Conservation (phyloP, 768 basidiomycete genomes). For the Lactifluus echinatus region DNA sequence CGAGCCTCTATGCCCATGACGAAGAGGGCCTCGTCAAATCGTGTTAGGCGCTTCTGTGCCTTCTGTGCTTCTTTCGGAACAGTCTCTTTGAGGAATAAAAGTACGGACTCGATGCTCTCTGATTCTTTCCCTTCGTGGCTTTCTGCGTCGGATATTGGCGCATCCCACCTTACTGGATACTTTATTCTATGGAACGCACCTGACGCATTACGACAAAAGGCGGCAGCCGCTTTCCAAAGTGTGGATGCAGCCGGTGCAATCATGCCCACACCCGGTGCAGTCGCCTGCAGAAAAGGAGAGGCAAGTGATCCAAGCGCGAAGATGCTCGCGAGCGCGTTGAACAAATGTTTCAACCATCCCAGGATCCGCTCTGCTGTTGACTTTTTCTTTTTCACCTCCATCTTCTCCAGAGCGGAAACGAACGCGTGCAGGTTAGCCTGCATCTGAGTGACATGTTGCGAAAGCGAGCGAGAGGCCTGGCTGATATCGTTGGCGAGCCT, state of each 20-base stretch:
- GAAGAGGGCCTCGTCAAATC: conserved; percentile 7
- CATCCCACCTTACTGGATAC: background rate
- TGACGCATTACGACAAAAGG: background rate
- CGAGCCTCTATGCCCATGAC: conserved; percentile 9
- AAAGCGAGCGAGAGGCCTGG: background rate
- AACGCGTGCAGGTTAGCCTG: background rate
- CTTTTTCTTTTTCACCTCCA: conserved; percentile 1
- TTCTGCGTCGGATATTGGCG: background rate
- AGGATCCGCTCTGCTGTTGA: background rate
- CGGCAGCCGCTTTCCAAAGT: conserved; percentile 3
- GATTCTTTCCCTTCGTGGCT: background rate
- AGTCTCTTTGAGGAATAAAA: conserved; percentile 7
- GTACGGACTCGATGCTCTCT: conserved; percentile 5
- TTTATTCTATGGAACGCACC: background rate
- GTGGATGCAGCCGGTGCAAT: background rate
- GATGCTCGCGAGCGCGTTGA: conserved; percentile 2
- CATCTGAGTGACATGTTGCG: background rate
- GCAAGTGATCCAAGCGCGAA: background rate
- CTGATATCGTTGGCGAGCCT: conserved; percentile 10
- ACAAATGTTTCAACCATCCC: conserved; percentile 7
- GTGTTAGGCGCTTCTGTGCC: background rate
- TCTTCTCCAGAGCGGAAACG: conserved; percentile 6
- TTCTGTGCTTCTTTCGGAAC: conserved; percentile 8
- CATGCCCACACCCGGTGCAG: background rate
- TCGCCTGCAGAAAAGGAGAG: conserved; percentile 2